Percentiles rank a stretch among this genome's conserved stretches.
Conservation (phyloP, 352 stramenopile genomes). For the Pythium brassicae region DNA sequence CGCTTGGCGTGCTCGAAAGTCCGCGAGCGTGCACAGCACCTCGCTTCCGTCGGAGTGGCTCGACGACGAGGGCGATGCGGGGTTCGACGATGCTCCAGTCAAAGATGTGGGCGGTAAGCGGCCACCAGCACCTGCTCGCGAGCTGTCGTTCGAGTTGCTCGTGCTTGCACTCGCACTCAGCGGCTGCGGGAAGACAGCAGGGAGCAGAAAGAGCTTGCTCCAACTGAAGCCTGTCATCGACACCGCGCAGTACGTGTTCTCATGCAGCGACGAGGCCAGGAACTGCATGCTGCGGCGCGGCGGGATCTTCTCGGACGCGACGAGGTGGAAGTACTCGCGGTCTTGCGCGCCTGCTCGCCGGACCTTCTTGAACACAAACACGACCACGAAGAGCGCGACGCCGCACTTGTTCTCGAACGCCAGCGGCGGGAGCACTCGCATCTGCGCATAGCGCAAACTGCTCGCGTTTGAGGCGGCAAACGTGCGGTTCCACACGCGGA, state of each 20-base stretch:
- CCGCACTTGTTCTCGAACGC: conserved; percentile 80
- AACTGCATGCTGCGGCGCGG: conserved; percentile 49
- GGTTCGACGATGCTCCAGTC: conserved; percentile 11
- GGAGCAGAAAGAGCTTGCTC: conserved; percentile 70
- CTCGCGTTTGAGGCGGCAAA: conserved; percentile 66
- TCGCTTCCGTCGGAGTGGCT: conserved; percentile 12
- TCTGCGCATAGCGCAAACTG: conserved; percentile 60
- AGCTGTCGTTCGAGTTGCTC: not conserved
- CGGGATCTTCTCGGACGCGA: conserved; percentile 59
- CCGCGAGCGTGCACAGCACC: conserved; percentile 44
- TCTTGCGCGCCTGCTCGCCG: conserved; percentile 46
- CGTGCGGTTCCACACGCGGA: conserved; percentile 56
- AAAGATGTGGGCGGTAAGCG: not conserved
- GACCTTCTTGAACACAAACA: conserved; percentile 83
- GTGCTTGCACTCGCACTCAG: not conserved
- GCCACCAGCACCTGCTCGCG: not conserved
- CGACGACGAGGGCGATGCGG: conserved; percentile 12
- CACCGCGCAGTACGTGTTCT: conserved; percentile 69
- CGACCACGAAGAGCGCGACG: conserved; percentile 54
- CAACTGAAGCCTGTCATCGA: conserved; percentile 77
- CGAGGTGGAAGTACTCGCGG: conserved; percentile 69
- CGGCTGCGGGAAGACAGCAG: conserved; percentile 19
- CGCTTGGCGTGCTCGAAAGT: conserved; percentile 52
- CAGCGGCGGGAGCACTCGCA: conserved; percentile 59
- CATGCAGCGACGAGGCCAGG: conserved; percentile 64